Base-by-base conservation (phyloP, 768 basidiomycete species). In the Nidula microcarpa region DNA sequence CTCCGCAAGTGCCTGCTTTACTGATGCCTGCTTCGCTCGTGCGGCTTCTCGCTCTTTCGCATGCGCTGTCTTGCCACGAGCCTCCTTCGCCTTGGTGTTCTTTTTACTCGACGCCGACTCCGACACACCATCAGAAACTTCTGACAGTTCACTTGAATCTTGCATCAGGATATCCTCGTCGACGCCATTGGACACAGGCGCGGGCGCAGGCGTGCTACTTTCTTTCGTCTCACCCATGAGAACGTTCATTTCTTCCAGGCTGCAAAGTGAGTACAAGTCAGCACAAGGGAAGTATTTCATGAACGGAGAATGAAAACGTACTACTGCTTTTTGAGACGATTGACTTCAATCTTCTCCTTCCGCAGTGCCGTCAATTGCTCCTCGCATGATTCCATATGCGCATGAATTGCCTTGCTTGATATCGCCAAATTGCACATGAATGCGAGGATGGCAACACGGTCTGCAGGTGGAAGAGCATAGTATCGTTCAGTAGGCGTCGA, bases 341-440 rank as follows among this genome's bases (percentile, higher is more conserved):
- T 97, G 55, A 94, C 85, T 57, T 98, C 97, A 33, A 95, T 94
- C 68, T 95, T 91, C 68, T 96, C 92, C 70, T 98, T 99, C 57
- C 97, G 74, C 34, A 97, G 75, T 30, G 94, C 91, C 7, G 97
- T 98, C 56, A 99, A 68, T 57, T 89, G 86, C 60, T 89, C 82
- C 63, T 95, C 94, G 61, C 91, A 92, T 44, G 84, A 80, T 62
- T 99, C 97, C 83, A 98, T 89, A 61, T 92, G 90, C 5, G 79
- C 70, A 63, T 94, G 90, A 17, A 98, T 85, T 8, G 85, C 79
- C 70, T 94, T 96, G 69, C 91, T 94, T 18, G 94, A 93, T 23
- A 94, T 83, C 1, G 88, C 94, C 49, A 95, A 70, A 62, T 95
- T 92, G 70, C 87, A 89, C 73, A 99, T 81, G 73, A 96, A 98